phyloP scores from a whole-genome alignment of 2,329 filamentous ascomycete species.

The Fusarium denticulatum region DNA sequence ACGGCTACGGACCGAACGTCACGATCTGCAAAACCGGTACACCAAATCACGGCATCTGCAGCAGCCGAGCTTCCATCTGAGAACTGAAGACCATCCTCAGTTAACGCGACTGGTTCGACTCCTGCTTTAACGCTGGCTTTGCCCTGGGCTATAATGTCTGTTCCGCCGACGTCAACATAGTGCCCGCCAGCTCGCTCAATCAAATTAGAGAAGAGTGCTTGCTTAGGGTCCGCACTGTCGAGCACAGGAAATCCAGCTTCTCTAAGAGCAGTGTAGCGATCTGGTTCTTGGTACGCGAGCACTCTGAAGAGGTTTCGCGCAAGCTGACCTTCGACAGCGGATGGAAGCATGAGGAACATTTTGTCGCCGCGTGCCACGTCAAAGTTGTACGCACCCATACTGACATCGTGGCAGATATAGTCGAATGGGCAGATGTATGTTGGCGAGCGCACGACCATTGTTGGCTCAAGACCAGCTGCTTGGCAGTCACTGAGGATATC shows the following conservation, averaged over 20 bases:
- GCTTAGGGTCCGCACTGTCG: not conserved
- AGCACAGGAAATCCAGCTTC: slow-evolving; percentile 10
- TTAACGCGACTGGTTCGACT: slow-evolving; percentile 4
- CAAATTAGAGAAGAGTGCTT: slow-evolving; percentile 10
- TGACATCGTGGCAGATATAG: slow-evolving; percentile 12
- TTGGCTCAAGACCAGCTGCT: not conserved
- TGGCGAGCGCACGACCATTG: slow-evolving; percentile 22
- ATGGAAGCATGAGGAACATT: slow-evolving; percentile 13
- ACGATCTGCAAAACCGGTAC: slow-evolving; percentile 22
- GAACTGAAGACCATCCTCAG: slow-evolving; percentile 1
- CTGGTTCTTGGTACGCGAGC: slow-evolving; percentile 18
- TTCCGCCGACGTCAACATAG: slow-evolving; percentile 23
- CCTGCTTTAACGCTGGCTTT: slow-evolving; percentile 12
- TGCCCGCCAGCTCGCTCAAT: slow-evolving; percentile 19
- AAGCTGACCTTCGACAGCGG: slow-evolving; percentile 4
- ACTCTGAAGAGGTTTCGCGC: not conserved
- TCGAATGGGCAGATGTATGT: slow-evolving; percentile 28
- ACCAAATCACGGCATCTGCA: slow-evolving; percentile 26
- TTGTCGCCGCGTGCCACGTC: slow-evolving; percentile 10
- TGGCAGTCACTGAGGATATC: slow-evolving; percentile 28
- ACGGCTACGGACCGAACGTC: not conserved
- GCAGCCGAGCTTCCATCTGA: slow-evolving; percentile 9
- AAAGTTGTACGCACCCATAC: slow-evolving; percentile 11
- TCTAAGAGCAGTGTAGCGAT: slow-evolving; percentile 8
- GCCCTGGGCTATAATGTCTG: not conserved